Base-by-base conservation (phyloP, 768 basidiomycete species). In the Collybia sp. region DNA sequence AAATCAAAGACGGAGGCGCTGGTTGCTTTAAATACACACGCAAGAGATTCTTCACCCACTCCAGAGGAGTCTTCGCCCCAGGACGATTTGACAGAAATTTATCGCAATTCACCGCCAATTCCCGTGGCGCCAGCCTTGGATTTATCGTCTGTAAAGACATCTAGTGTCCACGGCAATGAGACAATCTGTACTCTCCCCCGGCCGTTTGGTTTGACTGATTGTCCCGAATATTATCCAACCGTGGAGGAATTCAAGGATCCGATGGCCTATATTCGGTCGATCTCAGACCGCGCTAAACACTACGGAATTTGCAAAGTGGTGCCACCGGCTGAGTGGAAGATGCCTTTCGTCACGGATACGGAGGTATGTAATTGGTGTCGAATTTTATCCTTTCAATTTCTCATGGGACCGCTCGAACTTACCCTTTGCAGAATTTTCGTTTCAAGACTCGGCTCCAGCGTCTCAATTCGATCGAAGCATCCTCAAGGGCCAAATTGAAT, bases 281-380 rank as follows among this genome's bases (percentile, higher is more conserved):
- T 94, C 53, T 76, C 83, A 15, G 79, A 80, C 43, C 66, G 72
- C 30, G 95, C 87, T 0, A 76, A 72, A 60, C 67, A 79, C 40
- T 91, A 79, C 60, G 96, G 96, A 18, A 93, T 99, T 56, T 94
- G 91, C 71, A 99, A 99, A 72, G 82, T 99, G 46, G 79, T 97
- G 18, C 96, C 96, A 50, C 96, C 96, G 1, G 73, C 76, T 46
- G 87, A 79, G 16, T 99, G 96, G 96, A 79, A 86, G 56, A 95
- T 96, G 84, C 91, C 95, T 6, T 98, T 96, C 61, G 85, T 91
- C 10, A 89, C 94, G 38, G 85, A 97, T 61, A 92, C 92, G 13
- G 90, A 93, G 80, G 94, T 93, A 55, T 50, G 83, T 72, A 37
- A 47, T 44, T 40, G 42, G 47, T 58, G 34, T 44, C 33, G 34